These are phyloP conservation scores for Heritiera fomes DNA, from an alignment of 345 rosid genomes.

Conservation along the genomic window DNA sequence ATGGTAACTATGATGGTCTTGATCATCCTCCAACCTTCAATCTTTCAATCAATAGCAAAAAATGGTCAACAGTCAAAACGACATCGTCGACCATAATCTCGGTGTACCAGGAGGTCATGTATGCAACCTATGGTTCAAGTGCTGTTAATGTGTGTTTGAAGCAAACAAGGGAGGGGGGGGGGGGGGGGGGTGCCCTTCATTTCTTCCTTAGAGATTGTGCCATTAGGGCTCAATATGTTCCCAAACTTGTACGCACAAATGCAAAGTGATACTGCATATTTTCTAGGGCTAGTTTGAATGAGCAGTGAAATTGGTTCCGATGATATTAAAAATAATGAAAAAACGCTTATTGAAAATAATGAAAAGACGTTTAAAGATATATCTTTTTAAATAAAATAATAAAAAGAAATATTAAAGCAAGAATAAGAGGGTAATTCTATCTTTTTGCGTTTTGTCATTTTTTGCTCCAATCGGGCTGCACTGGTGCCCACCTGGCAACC, in stretches of 20 bases:
- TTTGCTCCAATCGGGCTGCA: no score
- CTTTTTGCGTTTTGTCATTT: no score
- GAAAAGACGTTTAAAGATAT: no score
- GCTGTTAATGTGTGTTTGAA: conserved; percentile 18
- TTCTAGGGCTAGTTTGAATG: not conserved
- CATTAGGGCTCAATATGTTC: not conserved
- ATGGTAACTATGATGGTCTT: conserved; percentile 28
- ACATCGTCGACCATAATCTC: not conserved
- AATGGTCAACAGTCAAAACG: conserved; percentile 26
- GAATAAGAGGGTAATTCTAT: no score
- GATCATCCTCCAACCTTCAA: conserved; percentile 24
- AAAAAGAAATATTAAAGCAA: no score
- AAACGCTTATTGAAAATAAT: no score
- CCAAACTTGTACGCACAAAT: not conserved
- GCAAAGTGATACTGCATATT: conserved; percentile 6
- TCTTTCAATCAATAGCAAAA: conserved; percentile 14
- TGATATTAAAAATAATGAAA: no score
- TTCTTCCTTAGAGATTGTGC: conserved; percentile 8
- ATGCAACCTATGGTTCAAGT: not conserved
- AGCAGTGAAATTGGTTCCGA: no score
- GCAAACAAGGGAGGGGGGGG: not conserved
- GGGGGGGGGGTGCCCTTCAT: conserved; percentile 14
- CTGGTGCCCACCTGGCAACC: no score
- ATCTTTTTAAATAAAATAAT: no score
- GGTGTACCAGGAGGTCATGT: conserved; percentile 12